Base-by-base conservation (phyloP, 345 rosid genomes). In the Lepidium didymum region DNA sequence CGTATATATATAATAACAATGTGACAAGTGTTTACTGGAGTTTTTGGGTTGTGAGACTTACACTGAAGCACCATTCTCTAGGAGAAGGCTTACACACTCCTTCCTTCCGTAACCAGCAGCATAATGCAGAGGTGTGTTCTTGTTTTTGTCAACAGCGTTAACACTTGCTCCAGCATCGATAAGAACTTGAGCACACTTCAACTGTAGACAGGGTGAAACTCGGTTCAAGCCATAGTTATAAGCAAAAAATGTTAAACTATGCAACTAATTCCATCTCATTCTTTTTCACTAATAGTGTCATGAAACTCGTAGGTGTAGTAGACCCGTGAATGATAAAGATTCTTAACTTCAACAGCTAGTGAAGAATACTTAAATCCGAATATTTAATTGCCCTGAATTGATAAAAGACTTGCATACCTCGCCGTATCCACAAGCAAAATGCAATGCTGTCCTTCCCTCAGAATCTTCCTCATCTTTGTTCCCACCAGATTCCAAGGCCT, bases 371-470 rank as follows among this genome's bases (percentile, higher is more conserved):
- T 19, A 73, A 8, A 42, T 6, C 15, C 0, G n/a, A 41, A 33
- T 21, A 31, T 53, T 51, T 35, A 25, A 36, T 42, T 19, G 1
- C 54, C 43, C 31, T 38, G 57, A 9, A 54, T 15, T 27, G 51
- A 46, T 45, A 64, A 44, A 12, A 46, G 31, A 69, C 18, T 55
- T 66, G 59, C 72, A 61, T 83, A 94, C 99, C 97, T 94, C 99
- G 33, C 99, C 99, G 55, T 91, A 94, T 75, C 99, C 99, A 69
- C 99, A 94, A 27, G 99, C 87, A 83, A 94, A 94, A 83, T 94
- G 99, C 73, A 94, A 79, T 45, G 99, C 99, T 35, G 96, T 91
- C 79, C 99, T 85, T 73, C 97, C 99, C 77, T 94, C 99, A 8
- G 99, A 85, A 84, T 94, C 99, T 78, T 83, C 97, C 78, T 94